Percentiles rank a stretch among this genome's conserved stretches.
Conservation (phyloP, 331 rosid genomes). For the Pyracantha coccinea region DNA sequence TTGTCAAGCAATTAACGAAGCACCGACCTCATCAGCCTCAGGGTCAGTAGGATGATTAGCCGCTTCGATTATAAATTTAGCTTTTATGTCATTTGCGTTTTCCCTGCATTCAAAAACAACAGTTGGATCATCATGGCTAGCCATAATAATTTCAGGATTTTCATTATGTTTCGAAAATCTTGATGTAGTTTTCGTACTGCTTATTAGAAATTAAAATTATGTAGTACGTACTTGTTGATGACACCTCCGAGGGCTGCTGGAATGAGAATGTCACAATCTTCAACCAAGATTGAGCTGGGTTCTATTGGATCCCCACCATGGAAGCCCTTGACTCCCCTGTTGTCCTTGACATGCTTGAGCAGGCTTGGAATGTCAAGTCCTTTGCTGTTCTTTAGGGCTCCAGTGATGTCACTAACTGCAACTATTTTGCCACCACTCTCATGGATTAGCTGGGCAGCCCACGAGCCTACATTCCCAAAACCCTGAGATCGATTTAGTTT, state of each 20-base stretch:
- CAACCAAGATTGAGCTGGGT: conserved; percentile 52
- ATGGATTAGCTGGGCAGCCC: conserved; percentile 79
- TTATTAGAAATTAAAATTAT: neutral
- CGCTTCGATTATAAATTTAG: conserved; percentile 85
- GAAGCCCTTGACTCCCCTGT: conserved; percentile 59
- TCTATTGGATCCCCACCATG: conserved; percentile 62
- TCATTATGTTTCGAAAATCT: neutral
- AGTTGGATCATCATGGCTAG: neutral
- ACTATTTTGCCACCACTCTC: conserved; percentile 83
- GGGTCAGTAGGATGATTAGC: conserved; percentile 98
- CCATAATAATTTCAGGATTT: too few relatives aligned
- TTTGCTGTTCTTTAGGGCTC: conserved; percentile 66
- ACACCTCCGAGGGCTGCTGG: conserved; percentile 99
- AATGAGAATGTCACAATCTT: conserved; percentile 86
- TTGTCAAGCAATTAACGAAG: neutral
- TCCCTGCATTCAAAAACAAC: conserved; percentile 40
- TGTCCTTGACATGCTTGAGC: conserved; percentile 47
- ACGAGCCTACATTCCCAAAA: conserved; percentile 93
- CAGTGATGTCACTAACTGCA: conserved; percentile 86
- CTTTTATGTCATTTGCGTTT: conserved; percentile 73
- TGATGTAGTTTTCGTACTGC: neutral
- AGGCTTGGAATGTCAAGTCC: conserved; percentile 77
- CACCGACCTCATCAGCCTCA: conserved; percentile 81
- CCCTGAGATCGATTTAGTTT: conserved; percentile 34
- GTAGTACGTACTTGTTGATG: conserved; percentile 53